A percentile compares a stretch with the other conserved stretches of the same genome.
phyloP scores from a whole-genome alignment of 2,329 filamentous ascomycete genomes.

The Penicillium digitatum region DNA sequence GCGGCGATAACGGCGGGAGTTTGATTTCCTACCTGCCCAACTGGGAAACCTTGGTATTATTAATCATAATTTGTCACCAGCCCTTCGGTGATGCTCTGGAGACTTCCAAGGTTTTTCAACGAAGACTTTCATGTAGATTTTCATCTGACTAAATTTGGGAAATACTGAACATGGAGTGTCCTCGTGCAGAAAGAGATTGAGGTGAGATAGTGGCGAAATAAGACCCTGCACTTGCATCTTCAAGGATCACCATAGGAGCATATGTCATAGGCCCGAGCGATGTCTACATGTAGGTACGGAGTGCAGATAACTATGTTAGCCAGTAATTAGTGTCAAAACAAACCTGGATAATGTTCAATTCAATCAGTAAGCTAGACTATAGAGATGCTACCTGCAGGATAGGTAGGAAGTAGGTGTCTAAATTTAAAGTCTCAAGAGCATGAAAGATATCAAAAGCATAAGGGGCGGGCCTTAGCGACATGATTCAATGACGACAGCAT shows the following conservation, averaged over 20 bases:
- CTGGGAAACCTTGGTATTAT: background rate
- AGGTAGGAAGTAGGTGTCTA: background rate
- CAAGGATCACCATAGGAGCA: background rate
- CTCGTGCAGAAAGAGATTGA: background rate
- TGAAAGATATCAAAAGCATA: background rate
- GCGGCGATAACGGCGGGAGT: conserved; percentile 22
- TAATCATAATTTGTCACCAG: conserved; percentile 6
- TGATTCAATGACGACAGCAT: background rate
- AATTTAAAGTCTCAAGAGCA: background rate
- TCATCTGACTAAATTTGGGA: background rate
- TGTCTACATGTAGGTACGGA: background rate
- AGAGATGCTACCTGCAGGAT: background rate
- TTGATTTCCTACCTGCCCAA: background rate
- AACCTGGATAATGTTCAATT: background rate
- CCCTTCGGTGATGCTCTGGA: background rate
- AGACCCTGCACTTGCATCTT: background rate
- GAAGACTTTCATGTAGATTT: background rate
- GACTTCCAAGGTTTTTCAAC: background rate
- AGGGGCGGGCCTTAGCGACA: background rate
- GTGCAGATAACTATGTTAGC: background rate
- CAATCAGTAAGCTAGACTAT: too few relatives aligned
- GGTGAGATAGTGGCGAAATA: background rate
- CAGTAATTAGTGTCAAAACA: background rate
- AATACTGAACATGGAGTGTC: background rate
- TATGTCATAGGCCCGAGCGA: conserved; percentile 2